These are phyloP conservation scores for Aspergillus cristatus DNA, from an alignment of 495 filamentous ascomycete genomes.

Conservation along the genomic window DNA sequence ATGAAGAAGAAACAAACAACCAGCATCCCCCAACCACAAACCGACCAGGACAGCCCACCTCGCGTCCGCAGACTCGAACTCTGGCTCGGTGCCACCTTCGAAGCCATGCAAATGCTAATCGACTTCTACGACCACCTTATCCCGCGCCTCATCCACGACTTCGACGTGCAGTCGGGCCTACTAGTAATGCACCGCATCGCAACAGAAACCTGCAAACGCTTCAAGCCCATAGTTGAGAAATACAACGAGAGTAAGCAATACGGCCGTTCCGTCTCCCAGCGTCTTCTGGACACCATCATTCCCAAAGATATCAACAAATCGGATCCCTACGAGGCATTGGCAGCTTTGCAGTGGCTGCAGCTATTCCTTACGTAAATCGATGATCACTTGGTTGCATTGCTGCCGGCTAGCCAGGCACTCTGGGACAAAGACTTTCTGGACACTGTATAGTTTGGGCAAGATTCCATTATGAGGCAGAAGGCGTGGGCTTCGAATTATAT, in stretches of 20 bases:
- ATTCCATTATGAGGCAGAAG: conserved; percentile 5
- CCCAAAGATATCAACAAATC: not conserved
- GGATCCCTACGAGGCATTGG: conserved; percentile 1
- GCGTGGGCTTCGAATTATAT: conserved; percentile 8
- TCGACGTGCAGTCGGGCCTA: conserved; percentile 9
- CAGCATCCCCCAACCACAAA: not conserved
- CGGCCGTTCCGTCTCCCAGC: conserved; percentile 1
- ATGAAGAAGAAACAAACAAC: not conserved
- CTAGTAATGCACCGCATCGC: conserved; percentile 6
- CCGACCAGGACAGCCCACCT: not conserved
- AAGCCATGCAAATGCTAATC: conserved; percentile 8
- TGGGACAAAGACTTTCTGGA: conserved; percentile 9
- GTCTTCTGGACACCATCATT: conserved; percentile 3
- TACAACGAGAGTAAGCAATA: conserved; percentile 10
- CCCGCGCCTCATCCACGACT: conserved; percentile 5
- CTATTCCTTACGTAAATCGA: conserved; percentile 9
- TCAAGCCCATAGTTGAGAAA: conserved; percentile 4
- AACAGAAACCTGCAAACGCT: not conserved
- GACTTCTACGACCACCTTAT: conserved; percentile 8
- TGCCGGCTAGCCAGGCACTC: conserved; percentile 9
- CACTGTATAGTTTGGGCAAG: conserved; percentile 3
- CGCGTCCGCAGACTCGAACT: conserved; percentile 5
- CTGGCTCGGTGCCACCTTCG: conserved; percentile 10
- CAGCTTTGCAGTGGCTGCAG: conserved; percentile 4
- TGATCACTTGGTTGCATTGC: conserved; percentile 5